Evolutionary conservation across 2,329 filamentous ascomycete genomes (phyloP).

Genomic region (Ophiostoma sp.): DNA sequence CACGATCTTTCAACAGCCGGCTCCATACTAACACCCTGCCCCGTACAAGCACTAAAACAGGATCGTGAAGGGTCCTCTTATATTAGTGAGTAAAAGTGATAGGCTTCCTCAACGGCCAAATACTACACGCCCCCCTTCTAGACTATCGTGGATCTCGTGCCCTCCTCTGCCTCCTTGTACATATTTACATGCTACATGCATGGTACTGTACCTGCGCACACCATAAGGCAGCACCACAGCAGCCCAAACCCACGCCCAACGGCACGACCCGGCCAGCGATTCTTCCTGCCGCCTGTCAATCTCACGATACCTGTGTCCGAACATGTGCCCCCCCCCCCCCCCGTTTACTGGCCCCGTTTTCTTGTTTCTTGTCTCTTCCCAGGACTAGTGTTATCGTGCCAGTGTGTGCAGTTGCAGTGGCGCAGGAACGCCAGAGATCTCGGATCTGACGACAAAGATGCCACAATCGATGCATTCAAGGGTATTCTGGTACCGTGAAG

Average conservation of each 20-base stretch:
- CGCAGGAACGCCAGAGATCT: not conserved
- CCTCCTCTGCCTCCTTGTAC: no score
- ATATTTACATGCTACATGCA: no score
- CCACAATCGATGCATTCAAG: not conserved
- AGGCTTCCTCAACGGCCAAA: not conserved
- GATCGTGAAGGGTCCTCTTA: slow-evolving; percentile 18
- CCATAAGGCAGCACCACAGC: not conserved
- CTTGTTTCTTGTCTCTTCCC: not conserved
- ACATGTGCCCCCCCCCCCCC: not conserved
- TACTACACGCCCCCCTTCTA: slow-evolving; percentile 2
- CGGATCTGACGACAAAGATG: not conserved
- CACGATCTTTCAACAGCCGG: slow-evolving; percentile 19
- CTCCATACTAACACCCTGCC: slow-evolving; percentile 1
- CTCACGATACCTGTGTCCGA: slow-evolving; percentile 7
- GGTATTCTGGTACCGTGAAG: not conserved
- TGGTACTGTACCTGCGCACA: not conserved
- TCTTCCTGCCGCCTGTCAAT: not conserved
- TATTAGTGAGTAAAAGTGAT: not conserved
- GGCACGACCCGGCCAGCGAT: slow-evolving; percentile 4
- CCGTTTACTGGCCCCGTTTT: not conserved
- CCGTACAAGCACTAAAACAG: slow-evolving; percentile 10
- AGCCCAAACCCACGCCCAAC: not conserved
- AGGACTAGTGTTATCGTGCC: not conserved
- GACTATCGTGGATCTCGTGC: slow-evolving; percentile 5
- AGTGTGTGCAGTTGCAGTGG: not conserved